Base-by-base conservation (phyloP, 345 rosid species). In the Ailanthus altissimus region DNA sequence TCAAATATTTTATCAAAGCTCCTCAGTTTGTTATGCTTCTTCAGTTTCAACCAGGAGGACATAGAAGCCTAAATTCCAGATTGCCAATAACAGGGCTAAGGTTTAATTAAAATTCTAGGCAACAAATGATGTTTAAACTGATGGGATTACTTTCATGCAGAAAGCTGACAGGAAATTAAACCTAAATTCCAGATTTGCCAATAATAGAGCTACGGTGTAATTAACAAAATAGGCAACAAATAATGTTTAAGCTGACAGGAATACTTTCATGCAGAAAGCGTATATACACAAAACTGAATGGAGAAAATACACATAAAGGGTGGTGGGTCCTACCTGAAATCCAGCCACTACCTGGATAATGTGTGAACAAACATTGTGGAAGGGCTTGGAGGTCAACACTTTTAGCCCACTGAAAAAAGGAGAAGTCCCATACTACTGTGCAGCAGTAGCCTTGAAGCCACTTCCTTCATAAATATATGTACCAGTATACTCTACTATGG, bases 391-490 rank as follows among this genome's bases (percentile, higher is more conserved):
- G 32, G 94, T 85, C 87, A 93, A 85, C 53, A 94, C 90, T 82
- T 95, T 93, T 69, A 93, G 86, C 79, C 99, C 99, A 75, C 93
- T 90, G 71, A 95, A 83, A 87, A 90, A 93, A 50, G 99, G 99
- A 80, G 99, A 93, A 76, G 98, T 86, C 1, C 97, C 98, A 76
- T 93, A 93, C 77, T 96, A 97, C 79, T 93, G 99, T 36, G 99
- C 99, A 73, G 99, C 99, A 51, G 98, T 96, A 45, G 99, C 99
- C 86, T 84, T 90, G 91, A 96, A 92, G 79, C 99, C 98, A 74
- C 99, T 96, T 74, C 99, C 98, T 85, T 96, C 98, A 42, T 96
- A 96, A 45, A 81, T 83, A 74, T 92, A 96, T 28, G 97, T 91
- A 72, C 98, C 99, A 65, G 98, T 89, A 76, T 85, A 85, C 83